Evolutionary conservation across 768 basidiomycete species (phyloP), one percentile per base, ranked within the genome.

Genomic region (Leccinum subtestaceum): DNA sequence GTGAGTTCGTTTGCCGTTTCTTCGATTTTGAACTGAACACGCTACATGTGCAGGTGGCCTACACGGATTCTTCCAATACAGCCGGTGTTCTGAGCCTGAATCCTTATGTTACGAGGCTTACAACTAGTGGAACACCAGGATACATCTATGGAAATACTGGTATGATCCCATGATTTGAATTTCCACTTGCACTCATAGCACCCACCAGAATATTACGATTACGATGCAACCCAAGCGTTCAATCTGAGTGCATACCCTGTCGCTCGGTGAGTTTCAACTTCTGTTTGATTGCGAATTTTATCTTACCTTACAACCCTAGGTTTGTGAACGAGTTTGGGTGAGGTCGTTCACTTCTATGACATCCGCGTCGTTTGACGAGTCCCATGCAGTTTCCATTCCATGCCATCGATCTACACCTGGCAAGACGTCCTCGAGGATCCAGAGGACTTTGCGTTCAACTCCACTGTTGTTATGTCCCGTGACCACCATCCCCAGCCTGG

Each of bases 391-490:
- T 84, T 84, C 70, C 84, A 84, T 66, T 85, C 84, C 0, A 82
- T 84, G 80, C 84, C 84, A 5, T 84, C 83, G 1, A 81, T 85
- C 70, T 85, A 83, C 60, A 79, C 73, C 53, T 86, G 84, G 84
- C 76, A 84, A 63, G 81, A 84, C 63, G 84, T 81, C 2, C 77
- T 85, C 4, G 62, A 68, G 21, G 76, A 77, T 4, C 75, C 79
- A 0, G 78, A 77, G 9, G 83, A 84, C 63, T 84, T 83, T 69
- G 73, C 73, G 25, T 84, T 85, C 72, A 84, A 84, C 68, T 83
- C 82, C 0, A 81, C 80, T 0, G 82, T 81, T 8, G 83, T 84
- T 5, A 73, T 76, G 62, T 82, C 83, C 9, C 76, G 83, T 36
- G 81, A 84, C 53, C 83, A 84, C 58, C 84, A 84, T 61, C 79